A percentile compares a stretch with the other conserved stretches of the same genome.
Conservation (phyloP, 176 grass and related monocot genomes). For the Paspalum notatum region DNA sequence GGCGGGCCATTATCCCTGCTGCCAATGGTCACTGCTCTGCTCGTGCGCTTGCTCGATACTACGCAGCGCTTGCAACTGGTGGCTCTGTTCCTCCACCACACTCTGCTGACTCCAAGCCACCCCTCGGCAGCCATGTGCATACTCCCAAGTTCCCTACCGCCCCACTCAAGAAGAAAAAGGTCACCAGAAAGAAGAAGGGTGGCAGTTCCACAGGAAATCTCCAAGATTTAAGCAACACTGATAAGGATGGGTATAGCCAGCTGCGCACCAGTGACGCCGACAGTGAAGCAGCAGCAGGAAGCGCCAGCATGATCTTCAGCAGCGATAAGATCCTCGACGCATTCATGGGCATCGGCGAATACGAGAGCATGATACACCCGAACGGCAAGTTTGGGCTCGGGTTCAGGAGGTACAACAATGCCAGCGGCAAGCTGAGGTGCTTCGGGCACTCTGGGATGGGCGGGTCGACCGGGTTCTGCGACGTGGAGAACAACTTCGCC, state of each 20-base stretch:
- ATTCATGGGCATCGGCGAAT: slow-evolving; percentile 69
- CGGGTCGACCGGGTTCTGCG: slow-evolving; percentile 79
- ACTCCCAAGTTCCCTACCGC: slow-evolving; percentile 53
- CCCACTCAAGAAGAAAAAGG: slow-evolving; percentile 54
- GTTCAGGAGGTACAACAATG: slow-evolving; percentile 67
- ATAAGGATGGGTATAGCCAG: slow-evolving; percentile 52
- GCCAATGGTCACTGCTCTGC: slow-evolving; percentile 94
- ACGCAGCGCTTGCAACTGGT: slow-evolving; percentile 57
- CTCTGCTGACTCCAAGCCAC: slow-evolving; percentile 46
- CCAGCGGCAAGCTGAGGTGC: slow-evolving; percentile 33
- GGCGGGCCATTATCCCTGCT: slow-evolving; percentile 81
- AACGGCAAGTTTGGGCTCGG: slow-evolving; percentile 84
- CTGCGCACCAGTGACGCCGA: slow-evolving; percentile 35
- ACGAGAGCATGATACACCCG: slow-evolving; percentile 51
- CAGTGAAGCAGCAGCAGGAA: slow-evolving; percentile 7
- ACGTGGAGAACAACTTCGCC: slow-evolving; percentile 69
- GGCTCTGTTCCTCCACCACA: slow-evolving; percentile 77
- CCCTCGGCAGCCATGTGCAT: slow-evolving; percentile 78
- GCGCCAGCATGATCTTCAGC: slow-evolving; percentile 48
- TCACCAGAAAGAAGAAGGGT: slow-evolving; percentile 33
- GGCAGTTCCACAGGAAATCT: background rate
- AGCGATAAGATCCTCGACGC: slow-evolving; percentile 52
- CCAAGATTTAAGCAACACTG: background rate
- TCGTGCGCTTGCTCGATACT: slow-evolving; percentile 90
- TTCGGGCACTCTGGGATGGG: slow-evolving; percentile 93